Evolutionary conservation across 2,329 filamentous ascomycete genomes (phyloP), one percentile per base, ranked within the genome.

Genomic region (Aspergillus sp.): DNA sequence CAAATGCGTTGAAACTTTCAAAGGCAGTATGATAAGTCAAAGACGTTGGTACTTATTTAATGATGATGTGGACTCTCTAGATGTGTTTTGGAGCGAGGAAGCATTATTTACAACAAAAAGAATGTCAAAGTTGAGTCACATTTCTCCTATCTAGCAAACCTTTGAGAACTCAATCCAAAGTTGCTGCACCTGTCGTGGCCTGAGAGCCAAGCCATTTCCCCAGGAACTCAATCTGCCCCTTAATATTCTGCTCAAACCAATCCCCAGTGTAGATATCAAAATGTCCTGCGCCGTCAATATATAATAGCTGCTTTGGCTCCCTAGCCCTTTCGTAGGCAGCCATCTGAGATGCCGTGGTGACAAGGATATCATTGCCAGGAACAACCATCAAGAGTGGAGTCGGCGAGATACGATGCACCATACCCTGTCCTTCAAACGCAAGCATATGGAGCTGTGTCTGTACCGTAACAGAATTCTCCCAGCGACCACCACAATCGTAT

Each of bases 381-480:
- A 50, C 22, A 5, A 50, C 48, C 48, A 50, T 50, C n/a, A 50
- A 28, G 1, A 50, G 28, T 9, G 48, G 48, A 5, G n/a, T 28
- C 22, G 48, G 48, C 23, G 48, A 50, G n/a, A 50, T 28, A 17
- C 28, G 22, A 28, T 28, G 4, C 22, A 50, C 4, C 28, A 50
- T 28, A 15, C 48, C 51, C 31, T 52, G 23, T 3, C 58, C 60
- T 31, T 63, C 52, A 22, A 62, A 46, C 15, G 74, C 66, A 7
- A 78, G 51, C 30, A 59, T 77, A 74, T 6, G 72, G 67, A 3
- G 73, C 70, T 7, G 72, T 74, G 68, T 73, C 56, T 69, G 72
- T 11, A 79, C 45, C 2, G 77, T 80, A 7, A 78, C 70, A 41
- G 76, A 72, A 49, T 80, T 79, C 66, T 76, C 74, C 78, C 78